Percentiles rank a stretch among this genome's conserved stretches.
These are phyloP conservation scores for Aspergillus sergii DNA, from an alignment of 2,329 filamentous ascomycete genomes.

Conservation along the genomic window DNA sequence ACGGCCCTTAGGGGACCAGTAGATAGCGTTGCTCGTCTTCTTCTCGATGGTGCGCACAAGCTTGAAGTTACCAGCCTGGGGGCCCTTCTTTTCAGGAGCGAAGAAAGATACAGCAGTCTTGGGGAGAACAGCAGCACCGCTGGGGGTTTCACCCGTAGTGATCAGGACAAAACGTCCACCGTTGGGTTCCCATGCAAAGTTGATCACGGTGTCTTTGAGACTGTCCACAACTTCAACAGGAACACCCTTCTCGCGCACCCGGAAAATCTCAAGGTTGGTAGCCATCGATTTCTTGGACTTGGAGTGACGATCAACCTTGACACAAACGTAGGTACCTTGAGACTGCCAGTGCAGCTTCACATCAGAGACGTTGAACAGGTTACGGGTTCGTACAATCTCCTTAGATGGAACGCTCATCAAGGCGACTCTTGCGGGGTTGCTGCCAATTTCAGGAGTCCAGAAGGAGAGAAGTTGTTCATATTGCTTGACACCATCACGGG, in stretches of 20 bases:
- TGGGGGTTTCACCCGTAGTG: conserved; percentile 82
- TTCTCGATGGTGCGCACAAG: conserved; percentile 93
- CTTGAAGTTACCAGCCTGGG: conserved; percentile 87
- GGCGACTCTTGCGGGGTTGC: conserved; percentile 95
- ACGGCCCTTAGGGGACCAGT: conserved; percentile 95
- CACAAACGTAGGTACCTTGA: conserved; percentile 88
- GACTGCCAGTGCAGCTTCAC: conserved; percentile 99
- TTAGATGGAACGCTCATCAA: conserved; percentile 96
- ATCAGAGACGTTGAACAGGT: conserved; percentile 96
- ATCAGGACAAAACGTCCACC: conserved; percentile 97
- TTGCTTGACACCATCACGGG: conserved; percentile 80
- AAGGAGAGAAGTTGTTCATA: conserved; percentile 97
- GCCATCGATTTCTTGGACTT: conserved; percentile 98
- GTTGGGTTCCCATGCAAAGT: conserved; percentile 99
- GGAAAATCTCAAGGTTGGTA: conserved; percentile 98
- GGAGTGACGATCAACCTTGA: conserved; percentile 98
- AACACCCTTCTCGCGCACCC: conserved; percentile 94
- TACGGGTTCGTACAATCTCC: conserved; percentile 89
- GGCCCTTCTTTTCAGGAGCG: conserved; percentile 93
- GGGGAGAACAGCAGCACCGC: conserved; percentile 77
- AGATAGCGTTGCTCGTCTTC: conserved; percentile 99
- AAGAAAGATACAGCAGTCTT: conserved; percentile 97
- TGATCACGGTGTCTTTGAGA: conserved; percentile 98
- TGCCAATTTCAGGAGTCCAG: conserved; percentile 98
- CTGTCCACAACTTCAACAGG: conserved; percentile 97